These are phyloP conservation scores for Ustilago nuda DNA, from an alignment of 1,284 basidiomycete genomes.

Conservation along the genomic window DNA sequence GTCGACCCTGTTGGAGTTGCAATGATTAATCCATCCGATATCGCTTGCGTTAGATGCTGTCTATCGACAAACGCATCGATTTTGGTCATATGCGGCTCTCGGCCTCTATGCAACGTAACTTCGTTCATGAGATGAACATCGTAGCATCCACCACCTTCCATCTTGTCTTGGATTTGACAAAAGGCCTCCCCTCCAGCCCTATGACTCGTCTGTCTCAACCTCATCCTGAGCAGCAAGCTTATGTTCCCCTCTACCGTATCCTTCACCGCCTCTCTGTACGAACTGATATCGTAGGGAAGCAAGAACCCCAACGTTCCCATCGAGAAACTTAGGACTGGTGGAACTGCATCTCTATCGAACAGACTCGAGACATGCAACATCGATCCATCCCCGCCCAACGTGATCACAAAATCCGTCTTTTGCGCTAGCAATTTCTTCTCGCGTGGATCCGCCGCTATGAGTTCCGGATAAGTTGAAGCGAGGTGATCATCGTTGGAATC, in stretches of 20 bases:
- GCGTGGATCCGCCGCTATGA: constrained; percentile 20
- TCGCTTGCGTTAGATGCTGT: constrained; percentile 92
- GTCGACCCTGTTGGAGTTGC: constrained; percentile 97
- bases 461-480: constrained; percentile 30
- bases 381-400: constrained; percentile 93
- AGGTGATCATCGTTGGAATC: constrained; percentile 75
- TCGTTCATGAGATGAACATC: constrained; percentile 99
- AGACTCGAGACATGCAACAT: constrained; percentile 93
- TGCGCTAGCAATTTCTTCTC: constrained; percentile 42
- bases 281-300: constrained; percentile 77
- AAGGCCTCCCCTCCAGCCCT: constrained; percentile 41
- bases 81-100: constrained; percentile 89
- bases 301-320: constrained; percentile 96
- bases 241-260: constrained; percentile 58
- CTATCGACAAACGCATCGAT: constrained; percentile 96
- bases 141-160: constrained; percentile 39
- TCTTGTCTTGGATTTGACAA: constrained; percentile 35
- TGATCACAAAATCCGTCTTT: constrained; percentile 81
- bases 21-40: constrained; percentile 92
- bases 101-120: constrained; percentile 89
- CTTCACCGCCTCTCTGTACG: constrained; percentile 51
- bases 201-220: constrained; percentile 55
- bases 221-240: constrained; percentile 60
- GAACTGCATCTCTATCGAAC: constrained; percentile 87
- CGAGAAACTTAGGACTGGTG: constrained; percentile 93